These are phyloP conservation scores for Citropsis articulata DNA, from an alignment of 345 rosid species.

Conservation along the genomic window DNA sequence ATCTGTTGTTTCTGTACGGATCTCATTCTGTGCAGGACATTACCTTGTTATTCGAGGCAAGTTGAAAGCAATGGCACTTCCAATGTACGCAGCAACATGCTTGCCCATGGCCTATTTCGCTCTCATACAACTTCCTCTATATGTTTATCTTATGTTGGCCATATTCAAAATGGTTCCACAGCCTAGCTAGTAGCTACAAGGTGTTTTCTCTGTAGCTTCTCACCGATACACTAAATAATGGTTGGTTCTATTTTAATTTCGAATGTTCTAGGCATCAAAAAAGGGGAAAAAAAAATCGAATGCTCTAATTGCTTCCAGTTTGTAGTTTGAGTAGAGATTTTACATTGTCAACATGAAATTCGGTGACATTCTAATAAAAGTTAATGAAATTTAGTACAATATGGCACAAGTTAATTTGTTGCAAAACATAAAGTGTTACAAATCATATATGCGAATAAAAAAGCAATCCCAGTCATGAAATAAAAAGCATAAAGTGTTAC, in stretches of 20 bases:
- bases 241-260: no score
- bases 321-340: no score
- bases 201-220: neutral
- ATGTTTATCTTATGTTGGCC: neutral
- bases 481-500: no score
- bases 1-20: constrained; percentile 21
- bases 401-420: no score
- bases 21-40: constrained; percentile 32
- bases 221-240: neutral
- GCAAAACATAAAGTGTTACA: neutral
- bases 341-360: no score
- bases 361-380: no score
- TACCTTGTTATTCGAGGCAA: constrained; percentile 15
- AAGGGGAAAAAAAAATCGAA: no score
- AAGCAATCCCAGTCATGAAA: no score
- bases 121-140: neutral
- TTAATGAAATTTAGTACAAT: no score
- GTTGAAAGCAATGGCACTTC: neutral
- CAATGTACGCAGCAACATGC: constrained; percentile 12
- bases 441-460: no score
- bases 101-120: constrained; percentile 8
- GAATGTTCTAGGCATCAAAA: no score
- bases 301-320: no score
- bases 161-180: neutral
- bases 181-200: neutral